Percentiles rank a stretch among this genome's conserved stretches.
These are phyloP conservation scores for Murraya paniculata DNA, from an alignment of 345 rosid genomes.

Conservation along the genomic window DNA sequence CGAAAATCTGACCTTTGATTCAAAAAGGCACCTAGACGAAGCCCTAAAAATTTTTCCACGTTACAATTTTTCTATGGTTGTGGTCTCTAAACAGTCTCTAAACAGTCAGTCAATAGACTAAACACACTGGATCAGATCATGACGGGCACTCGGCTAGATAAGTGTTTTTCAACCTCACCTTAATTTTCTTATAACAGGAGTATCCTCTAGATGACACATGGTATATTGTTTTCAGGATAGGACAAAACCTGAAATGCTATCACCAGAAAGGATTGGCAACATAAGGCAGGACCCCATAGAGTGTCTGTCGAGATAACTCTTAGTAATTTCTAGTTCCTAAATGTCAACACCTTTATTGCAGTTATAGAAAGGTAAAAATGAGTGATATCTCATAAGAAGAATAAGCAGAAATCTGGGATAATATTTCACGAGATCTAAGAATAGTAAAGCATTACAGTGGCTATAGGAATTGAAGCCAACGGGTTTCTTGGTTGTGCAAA, in stretches of 20 bases:
- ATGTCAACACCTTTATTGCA: neutral
- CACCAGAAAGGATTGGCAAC: neutral
- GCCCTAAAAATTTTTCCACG: neutral
- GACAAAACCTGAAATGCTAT: neutral
- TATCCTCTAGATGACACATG: neutral
- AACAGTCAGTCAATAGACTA: neutral
- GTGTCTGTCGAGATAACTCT: neutral
- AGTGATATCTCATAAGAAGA: slow-evolving; percentile 12
- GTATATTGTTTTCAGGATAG: neutral
- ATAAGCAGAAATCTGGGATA: slow-evolving; percentile 6
- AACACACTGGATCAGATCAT: neutral
- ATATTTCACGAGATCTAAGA: slow-evolving; percentile 51
- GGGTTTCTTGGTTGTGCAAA: slow-evolving; percentile 44
- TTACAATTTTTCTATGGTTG: neutral
- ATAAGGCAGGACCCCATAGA: neutral
- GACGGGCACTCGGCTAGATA: neutral
- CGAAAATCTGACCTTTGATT: neutral
- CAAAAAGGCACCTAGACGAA: neutral
- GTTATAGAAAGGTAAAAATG: neutral
- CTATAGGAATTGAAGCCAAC: slow-evolving; percentile 41
- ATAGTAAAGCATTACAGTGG: slow-evolving; percentile 49
- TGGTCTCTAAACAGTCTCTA: neutral
- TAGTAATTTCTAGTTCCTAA: neutral
- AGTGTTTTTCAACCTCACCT: neutral
- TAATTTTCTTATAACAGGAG: neutral